Percentiles rank a stretch among this genome's conserved stretches.
These are phyloP conservation scores for Pichiaceae sp. DNA, from an alignment of 1,139 yeast species.

Conservation along the genomic window DNA sequence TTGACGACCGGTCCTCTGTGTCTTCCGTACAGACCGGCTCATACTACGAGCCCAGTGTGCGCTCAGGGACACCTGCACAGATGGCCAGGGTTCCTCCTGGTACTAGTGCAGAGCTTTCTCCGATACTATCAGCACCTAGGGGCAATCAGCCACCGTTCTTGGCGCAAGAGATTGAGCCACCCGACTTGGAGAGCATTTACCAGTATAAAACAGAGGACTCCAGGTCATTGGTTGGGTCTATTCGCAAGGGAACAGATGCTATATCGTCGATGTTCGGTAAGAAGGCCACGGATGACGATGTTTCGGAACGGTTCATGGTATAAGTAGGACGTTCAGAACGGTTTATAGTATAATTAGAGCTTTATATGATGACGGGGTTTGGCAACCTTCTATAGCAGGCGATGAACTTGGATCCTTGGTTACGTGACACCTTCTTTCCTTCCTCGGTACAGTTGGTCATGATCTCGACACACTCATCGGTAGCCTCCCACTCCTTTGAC, in stretches of 20 bases:
- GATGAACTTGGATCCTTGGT: slow-evolving; percentile 75
- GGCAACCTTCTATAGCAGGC: slow-evolving; percentile 83
- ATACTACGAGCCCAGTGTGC: not conserved
- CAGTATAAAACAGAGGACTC: slow-evolving; percentile 25
- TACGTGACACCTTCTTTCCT: slow-evolving; percentile 91
- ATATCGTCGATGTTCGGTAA: slow-evolving; percentile 24
- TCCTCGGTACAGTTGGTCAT: slow-evolving; percentile 94
- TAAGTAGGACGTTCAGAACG: too few relatives aligned
- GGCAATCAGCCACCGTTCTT: slow-evolving; percentile 13
- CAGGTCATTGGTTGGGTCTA: slow-evolving; percentile 27
- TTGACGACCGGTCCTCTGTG: slow-evolving; percentile 52
- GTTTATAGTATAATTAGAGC: not conserved
- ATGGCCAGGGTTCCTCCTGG: not conserved
- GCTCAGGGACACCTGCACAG: not conserved
- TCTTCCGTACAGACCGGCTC: slow-evolving; percentile 13
- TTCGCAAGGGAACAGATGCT: slow-evolving; percentile 33
- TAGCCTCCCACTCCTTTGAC: slow-evolving; percentile 66
- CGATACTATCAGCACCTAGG: slow-evolving; percentile 2
- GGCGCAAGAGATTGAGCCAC: slow-evolving; percentile 30
- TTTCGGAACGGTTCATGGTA: slow-evolving; percentile 13
- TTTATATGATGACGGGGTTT: slow-evolving; percentile 26
- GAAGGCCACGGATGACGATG: slow-evolving; percentile 10
- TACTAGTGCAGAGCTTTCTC: not conserved
- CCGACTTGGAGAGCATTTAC: slow-evolving; percentile 32
- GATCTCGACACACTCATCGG: slow-evolving; percentile 73